Conservation (phyloP, 768 basidiomycete species). For the Macrolepiota dolichaula region DNA sequence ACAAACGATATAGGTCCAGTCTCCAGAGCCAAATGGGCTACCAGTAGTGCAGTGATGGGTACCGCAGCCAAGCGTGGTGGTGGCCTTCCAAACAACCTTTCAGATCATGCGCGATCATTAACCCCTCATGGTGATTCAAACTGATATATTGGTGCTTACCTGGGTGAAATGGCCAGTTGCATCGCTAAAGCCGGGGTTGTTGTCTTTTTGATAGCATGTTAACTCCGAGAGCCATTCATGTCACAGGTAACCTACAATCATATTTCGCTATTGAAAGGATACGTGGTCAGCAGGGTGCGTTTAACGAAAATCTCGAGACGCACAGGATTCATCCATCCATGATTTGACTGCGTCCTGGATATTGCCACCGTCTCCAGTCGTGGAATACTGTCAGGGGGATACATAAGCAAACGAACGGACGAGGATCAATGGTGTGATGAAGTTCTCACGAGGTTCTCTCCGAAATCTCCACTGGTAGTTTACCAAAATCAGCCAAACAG, state of each 20-base stretch:
- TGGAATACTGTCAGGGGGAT: constrained; percentile 14
- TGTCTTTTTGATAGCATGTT: constrained; percentile 15
- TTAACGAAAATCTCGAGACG: constrained; percentile 1
- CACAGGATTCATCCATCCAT: constrained; percentile 29
- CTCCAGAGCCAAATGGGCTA: constrained; percentile 19
- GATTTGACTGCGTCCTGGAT: constrained; percentile 17
- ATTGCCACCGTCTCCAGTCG: constrained; percentile 15
- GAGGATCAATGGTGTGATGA: neutral
- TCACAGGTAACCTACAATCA: no score
- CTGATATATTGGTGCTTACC: constrained; percentile 10
- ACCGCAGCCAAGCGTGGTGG: constrained; percentile 47
- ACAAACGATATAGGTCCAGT: constrained; percentile 23
- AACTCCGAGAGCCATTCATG: no score
- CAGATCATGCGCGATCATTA: constrained; percentile 3
- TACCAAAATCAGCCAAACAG: neutral
- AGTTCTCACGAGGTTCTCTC: constrained; percentile 25
- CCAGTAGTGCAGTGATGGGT: constrained; percentile 31
- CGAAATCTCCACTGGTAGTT: constrained; percentile 19
- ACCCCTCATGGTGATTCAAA: neutral
- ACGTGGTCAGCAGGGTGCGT: neutral
- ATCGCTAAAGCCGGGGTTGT: constrained; percentile 22
- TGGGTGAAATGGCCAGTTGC: constrained; percentile 30
- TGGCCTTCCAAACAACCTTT: constrained; percentile 53
- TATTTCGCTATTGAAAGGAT: constrained; percentile 17
- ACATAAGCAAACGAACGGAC: neutral